These are phyloP conservation scores for Ophiostoma novo-ulmi DNA, from an alignment of 2,329 filamentous ascomycete genomes.

Conservation along the genomic window DNA sequence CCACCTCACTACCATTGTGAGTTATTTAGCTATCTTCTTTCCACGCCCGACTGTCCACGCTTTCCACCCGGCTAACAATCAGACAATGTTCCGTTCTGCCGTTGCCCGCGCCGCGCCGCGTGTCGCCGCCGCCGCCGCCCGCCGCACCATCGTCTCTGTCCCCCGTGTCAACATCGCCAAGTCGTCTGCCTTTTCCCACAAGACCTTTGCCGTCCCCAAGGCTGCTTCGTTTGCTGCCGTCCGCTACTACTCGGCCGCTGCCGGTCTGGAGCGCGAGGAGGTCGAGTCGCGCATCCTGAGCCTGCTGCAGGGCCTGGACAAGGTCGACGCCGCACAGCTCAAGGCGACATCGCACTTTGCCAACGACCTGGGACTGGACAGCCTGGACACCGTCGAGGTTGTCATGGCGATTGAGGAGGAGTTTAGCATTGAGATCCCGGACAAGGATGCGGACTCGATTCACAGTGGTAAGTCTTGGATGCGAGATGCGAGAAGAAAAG, in stretches of 20 bases:
- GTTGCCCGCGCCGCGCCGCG: constrained; percentile 48
- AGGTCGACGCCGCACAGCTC: constrained; percentile 80
- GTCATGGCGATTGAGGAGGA: constrained; percentile 99
- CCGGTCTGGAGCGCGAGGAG: constrained; percentile 60
- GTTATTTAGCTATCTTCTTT: background rate
- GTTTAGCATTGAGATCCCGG: constrained; percentile 91
- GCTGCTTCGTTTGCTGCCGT: constrained; percentile 54
- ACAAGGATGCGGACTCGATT: constrained; percentile 92
- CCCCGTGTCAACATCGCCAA: constrained; percentile 2
- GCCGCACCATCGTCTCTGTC: constrained; percentile 32
- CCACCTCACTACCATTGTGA: background rate
- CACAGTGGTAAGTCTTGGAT: constrained; percentile 69
- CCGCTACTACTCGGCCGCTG: constrained; percentile 80
- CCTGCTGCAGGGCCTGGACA: constrained; percentile 93
- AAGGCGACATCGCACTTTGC: constrained; percentile 81
- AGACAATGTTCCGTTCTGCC: constrained; percentile 84
- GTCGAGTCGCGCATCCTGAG: constrained; percentile 89
- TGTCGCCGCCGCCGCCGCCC: constrained; percentile 52
- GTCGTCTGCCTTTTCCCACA: background rate
- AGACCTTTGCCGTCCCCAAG: constrained; percentile 21
- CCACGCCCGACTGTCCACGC: too few relatives aligned
- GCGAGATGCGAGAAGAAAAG: background rate
- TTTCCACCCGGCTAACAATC: background rate
- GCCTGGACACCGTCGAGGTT: constrained; percentile 96
- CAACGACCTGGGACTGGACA: constrained; percentile 95